Conservation (phyloP, 768 basidiomycete genomes). For the Termitomyces bulborhizus region DNA sequence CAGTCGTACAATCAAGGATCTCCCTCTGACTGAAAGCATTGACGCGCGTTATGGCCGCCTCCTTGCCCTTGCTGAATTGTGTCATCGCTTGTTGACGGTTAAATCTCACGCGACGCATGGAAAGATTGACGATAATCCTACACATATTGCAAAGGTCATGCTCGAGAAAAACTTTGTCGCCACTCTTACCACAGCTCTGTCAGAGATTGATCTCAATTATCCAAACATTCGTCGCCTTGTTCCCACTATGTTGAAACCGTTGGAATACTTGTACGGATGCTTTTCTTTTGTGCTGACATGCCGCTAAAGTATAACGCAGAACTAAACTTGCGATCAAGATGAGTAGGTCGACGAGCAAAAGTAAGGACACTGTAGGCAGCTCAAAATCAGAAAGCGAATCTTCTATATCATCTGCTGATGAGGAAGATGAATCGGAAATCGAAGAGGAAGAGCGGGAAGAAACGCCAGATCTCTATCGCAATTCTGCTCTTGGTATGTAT, state of each 20-base stretch:
- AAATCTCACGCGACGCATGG: conserved; percentile 57
- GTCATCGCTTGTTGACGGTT: conserved; percentile 80
- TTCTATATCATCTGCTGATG: conserved; percentile 45
- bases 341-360: conserved; percentile 71
- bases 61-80: conserved; percentile 81
- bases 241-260: conserved; percentile 79
- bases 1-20: conserved; percentile 81
- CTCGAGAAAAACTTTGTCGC: conserved; percentile 95
- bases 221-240: conserved; percentile 84
- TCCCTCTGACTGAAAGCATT: conserved; percentile 46
- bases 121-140: conserved; percentile 68
- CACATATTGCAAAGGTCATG: conserved; percentile 97
- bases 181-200: conserved; percentile 78
- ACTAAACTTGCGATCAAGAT: conserved; percentile 98
- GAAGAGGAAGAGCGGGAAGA: conserved; percentile 61
- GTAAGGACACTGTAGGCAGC: conserved; percentile 49
- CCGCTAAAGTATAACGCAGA: conserved; percentile 30
- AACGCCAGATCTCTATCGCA: conserved; percentile 91
- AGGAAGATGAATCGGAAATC: conserved; percentile 56
- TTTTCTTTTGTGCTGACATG: conserved; percentile 4
- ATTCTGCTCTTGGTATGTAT: conserved; percentile 95
- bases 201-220: conserved; percentile 94
- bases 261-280: conserved; percentile 75
- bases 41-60: conserved; percentile 85
- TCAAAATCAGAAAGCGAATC: conserved; percentile 40